phyloP scores from a whole-genome alignment of 345 rosid genomes.

The Anastatica hierochuntica region DNA sequence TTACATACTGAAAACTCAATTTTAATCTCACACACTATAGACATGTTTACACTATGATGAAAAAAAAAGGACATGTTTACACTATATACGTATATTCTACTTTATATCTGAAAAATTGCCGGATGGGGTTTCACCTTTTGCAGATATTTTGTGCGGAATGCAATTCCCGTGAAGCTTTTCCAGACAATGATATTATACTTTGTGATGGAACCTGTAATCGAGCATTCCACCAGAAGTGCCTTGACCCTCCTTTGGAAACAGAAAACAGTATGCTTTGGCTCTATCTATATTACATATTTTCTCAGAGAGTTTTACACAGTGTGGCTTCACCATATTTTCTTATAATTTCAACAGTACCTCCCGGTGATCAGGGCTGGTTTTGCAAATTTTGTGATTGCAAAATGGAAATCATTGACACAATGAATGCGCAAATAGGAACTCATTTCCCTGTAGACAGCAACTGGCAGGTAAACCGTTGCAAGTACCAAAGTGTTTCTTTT shows the following conservation, averaged over 20 bases:
- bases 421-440: conserved; percentile 93
- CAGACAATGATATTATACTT: conserved; percentile 82
- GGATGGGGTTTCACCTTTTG: conserved; percentile 10
- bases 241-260: conserved; percentile 85
- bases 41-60: no score
- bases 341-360: conserved; percentile 60
- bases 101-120: neutral
- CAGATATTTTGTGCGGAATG: conserved; percentile 96
- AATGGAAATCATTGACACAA: conserved; percentile 78
- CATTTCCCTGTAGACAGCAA: conserved; percentile 48
- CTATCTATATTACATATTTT: conserved; percentile 2
- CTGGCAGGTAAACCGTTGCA: conserved; percentile 60
- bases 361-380: conserved; percentile 96
- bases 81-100: no score
- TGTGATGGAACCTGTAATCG: conserved; percentile 97
- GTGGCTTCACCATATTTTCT: neutral
- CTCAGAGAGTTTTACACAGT: neutral
- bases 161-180: conserved; percentile 72
- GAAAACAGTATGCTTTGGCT: conserved; percentile 52
- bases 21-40: no score
- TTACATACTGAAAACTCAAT: no score
- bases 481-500: conserved; percentile 3
- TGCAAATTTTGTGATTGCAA: conserved; percentile 85
- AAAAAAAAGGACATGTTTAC: no score
- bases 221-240: conserved; percentile 91